A percentile compares a stretch with the other conserved stretches of the same genome.
phyloP scores from a whole-genome alignment of 345 rosid genomes.

The Sisymbrium irio region DNA sequence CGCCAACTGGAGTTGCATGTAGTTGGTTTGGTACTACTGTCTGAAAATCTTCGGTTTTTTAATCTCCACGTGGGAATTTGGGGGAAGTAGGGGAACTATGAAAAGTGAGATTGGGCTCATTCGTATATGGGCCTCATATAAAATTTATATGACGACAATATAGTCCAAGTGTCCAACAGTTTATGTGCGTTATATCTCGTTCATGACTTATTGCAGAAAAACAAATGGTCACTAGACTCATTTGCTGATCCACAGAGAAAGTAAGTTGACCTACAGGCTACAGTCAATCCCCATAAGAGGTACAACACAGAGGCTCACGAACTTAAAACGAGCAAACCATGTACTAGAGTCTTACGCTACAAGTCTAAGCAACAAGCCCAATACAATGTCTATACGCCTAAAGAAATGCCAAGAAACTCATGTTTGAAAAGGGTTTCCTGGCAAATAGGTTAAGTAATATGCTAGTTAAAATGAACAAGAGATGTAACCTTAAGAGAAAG shows the following conservation, averaged over 20 bases:
- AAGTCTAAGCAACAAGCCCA: neutral
- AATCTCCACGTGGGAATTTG: neutral
- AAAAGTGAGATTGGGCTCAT: neutral
- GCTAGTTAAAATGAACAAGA: neutral
- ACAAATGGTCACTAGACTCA: neutral
- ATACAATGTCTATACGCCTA: neutral
- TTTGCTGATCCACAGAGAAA: too few relatives aligned
- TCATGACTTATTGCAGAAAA: too few relatives aligned
- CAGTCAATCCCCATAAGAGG: neutral
- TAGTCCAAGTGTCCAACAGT: neutral
- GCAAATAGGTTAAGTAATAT: neutral
- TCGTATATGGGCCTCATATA: neutral
- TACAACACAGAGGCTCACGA: neutral
- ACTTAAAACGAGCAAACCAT: neutral
- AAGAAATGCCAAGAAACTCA: neutral
- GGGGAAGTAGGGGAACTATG: neutral
- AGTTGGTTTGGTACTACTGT: neutral
- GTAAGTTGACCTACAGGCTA: too few relatives aligned
- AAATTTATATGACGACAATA: neutral
- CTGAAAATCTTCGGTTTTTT: neutral
- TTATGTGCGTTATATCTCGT: neutral
- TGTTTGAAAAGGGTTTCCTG: neutral
- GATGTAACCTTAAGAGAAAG: neutral
- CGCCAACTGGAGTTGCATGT: neutral
- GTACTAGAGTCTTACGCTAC: neutral